Evolutionary conservation across 2,329 filamentous ascomycete species (phyloP), one percentile per base, ranked within the genome.

Genomic region (Thelonectria discophora): DNA sequence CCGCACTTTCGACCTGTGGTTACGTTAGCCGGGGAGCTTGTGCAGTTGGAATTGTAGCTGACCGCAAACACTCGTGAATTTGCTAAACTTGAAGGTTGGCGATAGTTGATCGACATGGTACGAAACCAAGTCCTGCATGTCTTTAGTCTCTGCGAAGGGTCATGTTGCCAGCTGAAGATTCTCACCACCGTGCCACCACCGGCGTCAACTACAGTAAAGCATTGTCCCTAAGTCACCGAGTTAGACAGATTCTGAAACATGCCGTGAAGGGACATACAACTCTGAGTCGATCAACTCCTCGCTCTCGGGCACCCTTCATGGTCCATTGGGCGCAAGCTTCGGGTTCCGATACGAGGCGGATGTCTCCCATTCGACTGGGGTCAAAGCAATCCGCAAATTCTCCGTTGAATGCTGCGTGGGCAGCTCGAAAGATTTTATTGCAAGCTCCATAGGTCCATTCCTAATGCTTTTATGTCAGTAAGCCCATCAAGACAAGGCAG

Each of bases 151-250:
- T 9, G 20, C 2, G 7, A 10, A 30, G 27, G 6, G 27, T 30
- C 5, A 30, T 30, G 5, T 9, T 10, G 27, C 5, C 34, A 37
- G 12, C 34, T 34, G 15, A 15, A 13, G 3, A 37, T 15, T 15
- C 49, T 52, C 4, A 58, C 55, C 18, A 58, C 55, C 3, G 55
- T 58, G n/a, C 55, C 55, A 40, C 55, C 55, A 12, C 55, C 55
- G 13, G 55, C 55, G 15, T 58, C 55, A 4, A 58, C 55, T 10
- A 58, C 55, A 10, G 21, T 58, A 32, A 58, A 58, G 27, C 47
- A 45, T 47, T 58, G 47, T 9, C 24, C 55, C 48, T 58, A 18
- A 7, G 11, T 42, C 27, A 8, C 11, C 11, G 9, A 5, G n/a
- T 27, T 10, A 39, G 34, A 27, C n/a, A 52, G 49, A 12, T 10